These are phyloP conservation scores for Aphanomyces invadans DNA, from an alignment of 352 stramenopile species.

Conservation along the genomic window DNA sequence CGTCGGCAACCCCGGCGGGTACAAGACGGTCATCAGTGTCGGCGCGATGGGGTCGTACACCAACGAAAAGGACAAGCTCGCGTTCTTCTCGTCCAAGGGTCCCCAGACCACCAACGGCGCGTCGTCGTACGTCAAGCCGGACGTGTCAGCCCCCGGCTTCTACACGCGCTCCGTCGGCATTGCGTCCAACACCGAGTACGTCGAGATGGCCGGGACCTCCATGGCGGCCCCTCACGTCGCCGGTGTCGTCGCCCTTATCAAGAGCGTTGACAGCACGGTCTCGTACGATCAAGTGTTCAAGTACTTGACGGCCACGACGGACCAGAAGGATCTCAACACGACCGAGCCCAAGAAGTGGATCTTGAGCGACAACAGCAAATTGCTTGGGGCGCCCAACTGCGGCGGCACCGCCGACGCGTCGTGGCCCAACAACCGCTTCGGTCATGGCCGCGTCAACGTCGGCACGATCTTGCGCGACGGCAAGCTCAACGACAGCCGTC, in stretches of 20 bases:
- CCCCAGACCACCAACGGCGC: slow-evolving; percentile 23
- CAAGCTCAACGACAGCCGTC: background rate
- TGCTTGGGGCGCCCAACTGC: slow-evolving; percentile 26
- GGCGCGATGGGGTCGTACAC: slow-evolving; percentile 29
- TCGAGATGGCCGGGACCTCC: slow-evolving; percentile 29
- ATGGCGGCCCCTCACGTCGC: slow-evolving; percentile 34
- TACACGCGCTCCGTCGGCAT: slow-evolving; percentile 32
- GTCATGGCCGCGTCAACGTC: slow-evolving; percentile 46
- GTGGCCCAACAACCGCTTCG: slow-evolving; percentile 57
- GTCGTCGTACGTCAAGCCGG: slow-evolving; percentile 35
- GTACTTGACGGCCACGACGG: slow-evolving; percentile 24
- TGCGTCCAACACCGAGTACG: slow-evolving; percentile 25
- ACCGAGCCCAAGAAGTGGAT: background rate
- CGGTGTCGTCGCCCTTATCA: slow-evolving; percentile 39
- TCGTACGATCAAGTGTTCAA: slow-evolving; percentile 24
- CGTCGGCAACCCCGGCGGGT: slow-evolving; percentile 28
- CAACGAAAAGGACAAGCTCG: slow-evolving; percentile 28
- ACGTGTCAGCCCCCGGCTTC: slow-evolving; percentile 31
- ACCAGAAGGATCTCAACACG: slow-evolving; percentile 18
- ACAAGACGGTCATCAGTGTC: slow-evolving; percentile 31
- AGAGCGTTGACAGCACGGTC: slow-evolving; percentile 33
- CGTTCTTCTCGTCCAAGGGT: slow-evolving; percentile 33
- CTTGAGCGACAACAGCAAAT: background rate
- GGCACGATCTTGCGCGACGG: slow-evolving; percentile 17
- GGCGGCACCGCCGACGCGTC: slow-evolving; percentile 28